Conservation (phyloP, 208 protist genomes). For the Jaenimonas drosophilae region DNA sequence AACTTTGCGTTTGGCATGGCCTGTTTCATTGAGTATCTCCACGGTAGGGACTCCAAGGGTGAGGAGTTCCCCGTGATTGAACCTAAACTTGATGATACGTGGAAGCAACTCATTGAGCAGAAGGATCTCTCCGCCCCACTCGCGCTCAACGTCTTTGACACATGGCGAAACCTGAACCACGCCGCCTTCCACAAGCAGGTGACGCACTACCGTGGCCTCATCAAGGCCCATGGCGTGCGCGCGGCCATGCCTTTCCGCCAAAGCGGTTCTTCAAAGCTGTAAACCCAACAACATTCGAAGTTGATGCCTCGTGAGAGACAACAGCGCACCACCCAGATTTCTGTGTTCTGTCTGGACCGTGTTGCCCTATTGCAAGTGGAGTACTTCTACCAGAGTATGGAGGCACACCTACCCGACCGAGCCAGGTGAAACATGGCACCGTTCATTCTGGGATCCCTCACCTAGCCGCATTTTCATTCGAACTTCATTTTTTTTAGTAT, state of each 20-base stretch:
- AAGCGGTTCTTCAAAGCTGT: constrained; percentile 5
- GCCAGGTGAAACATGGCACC: too few species aligned
- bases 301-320: too few species aligned
- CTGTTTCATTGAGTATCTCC: constrained; percentile 19
- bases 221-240: constrained; percentile 17
- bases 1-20: constrained; percentile 22
- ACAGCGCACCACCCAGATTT: too few species aligned
- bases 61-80: constrained; percentile 15
- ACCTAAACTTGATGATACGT: constrained; percentile 14
- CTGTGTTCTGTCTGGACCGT: too few species aligned
- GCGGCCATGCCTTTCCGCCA: too few species aligned
- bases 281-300: too few species aligned
- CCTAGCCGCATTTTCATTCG: too few species aligned
- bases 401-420: too few species aligned
- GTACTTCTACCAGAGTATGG: too few species aligned
- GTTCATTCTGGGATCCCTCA: too few species aligned
- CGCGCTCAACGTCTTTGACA: constrained; percentile 21
- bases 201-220: constrained; percentile 19
- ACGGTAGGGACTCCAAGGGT: constrained; percentile 19
- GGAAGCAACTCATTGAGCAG: constrained; percentile 12
- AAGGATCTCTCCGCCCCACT: constrained; percentile 9
- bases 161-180: constrained; percentile 20
- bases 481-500: constrained; percentile 5
- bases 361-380: too few species aligned
- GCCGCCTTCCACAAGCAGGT: constrained; percentile 14